Evolutionary conservation across 2,329 filamentous ascomycete genomes (phyloP), one percentile per base, ranked within the genome.

Genomic region (Fusarium nelsonii): DNA sequence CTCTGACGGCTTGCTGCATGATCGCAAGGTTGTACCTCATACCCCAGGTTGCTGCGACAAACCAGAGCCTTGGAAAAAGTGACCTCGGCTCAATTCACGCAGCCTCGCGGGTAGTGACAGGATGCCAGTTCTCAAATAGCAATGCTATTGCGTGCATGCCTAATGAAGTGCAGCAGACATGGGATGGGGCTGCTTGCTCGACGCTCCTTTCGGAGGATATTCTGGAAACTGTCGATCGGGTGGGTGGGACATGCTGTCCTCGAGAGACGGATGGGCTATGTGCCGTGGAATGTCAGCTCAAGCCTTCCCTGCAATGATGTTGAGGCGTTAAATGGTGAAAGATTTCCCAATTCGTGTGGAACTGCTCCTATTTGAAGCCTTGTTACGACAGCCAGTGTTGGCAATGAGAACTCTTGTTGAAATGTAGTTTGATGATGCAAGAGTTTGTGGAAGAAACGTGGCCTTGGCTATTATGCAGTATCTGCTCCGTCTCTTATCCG

Each of bases 1-100:
- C 49, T 44, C 58, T 52, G 20, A 46, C 62, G 69, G 65, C 32
- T 55, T 58, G 62, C 62, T 70, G 69, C 69, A 71, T 72, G 58
- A 71, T 72, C 64, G 65, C 61, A 66, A 71, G 68, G 60, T 63
- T 57, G 57, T 66, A 50, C 53, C 44, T 66, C 49, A 53, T 52
- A 52, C 37, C 33, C 45, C 41, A 44, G 48, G 51, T 33, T 52
- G 11, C 32, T 39, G 51, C 43, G 66, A 50, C 49, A 58, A 52
- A 50, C 37, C 52, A 69, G 33, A 32, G 40, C 26, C 23, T 37
- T 44, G 14, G 26, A 58, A 34, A 28, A 51, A 16, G 57, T 51
- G 36, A 65, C 43, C 54, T 60, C 43, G 54, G 59, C 63, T 65
- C 56, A 71, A 58, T 59, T 58, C 33, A 53, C 54, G 64, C 54